Base-by-base conservation (phyloP, 176 grass and related monocot species). In the Eleusine indica region DNA sequence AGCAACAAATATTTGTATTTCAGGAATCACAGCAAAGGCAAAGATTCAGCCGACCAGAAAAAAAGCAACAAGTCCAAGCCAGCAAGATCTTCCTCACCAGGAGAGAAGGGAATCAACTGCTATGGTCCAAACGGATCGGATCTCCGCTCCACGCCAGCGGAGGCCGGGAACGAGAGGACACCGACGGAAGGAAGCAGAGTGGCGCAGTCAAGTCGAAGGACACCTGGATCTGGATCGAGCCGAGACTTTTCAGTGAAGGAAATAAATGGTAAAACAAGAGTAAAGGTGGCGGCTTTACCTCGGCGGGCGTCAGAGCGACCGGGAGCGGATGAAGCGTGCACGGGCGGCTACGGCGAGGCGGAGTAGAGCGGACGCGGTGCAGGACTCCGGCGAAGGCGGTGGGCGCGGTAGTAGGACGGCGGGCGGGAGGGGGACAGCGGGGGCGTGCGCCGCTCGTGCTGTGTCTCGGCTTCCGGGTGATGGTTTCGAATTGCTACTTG, bases 261-360 rank as follows among this genome's bases (percentile, higher is more conserved):
- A 80, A 9, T 63, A 80, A 68, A 80, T 80, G 77, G 63, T 67
- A 53, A 79, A 78, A 44, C 29, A 32, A 68, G 30, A 66, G 64
- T 46, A 80, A 80, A 80, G 77, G 77, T 80, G 64, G 46, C 46
- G 64, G 64, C 77, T 80, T 80, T 80, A 68, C 63, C 77, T 80
- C 46, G 29, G 64, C 63, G 37, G 77, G 30, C 19, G 77, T 62
- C n/a, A 66, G 65, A 68, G 46, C 30, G 77, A 80, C 32, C 5
- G 44, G 18, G 11, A 15, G 18, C 29, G 3, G 44, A 9, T 38
- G 77, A 68, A 38, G 77, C 44, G 47, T 61, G 77, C 25, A 17
- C 10, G 7, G 11, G 42, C 28, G 4, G 29, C 28, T 4, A n/a
- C 46, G 30, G 64, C 19, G 29, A 53, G 37, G 38, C 22, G 63